phyloP scores from a whole-genome alignment of 2,329 filamentous ascomycete genomes.

The Colletotrichum tropicicola region DNA sequence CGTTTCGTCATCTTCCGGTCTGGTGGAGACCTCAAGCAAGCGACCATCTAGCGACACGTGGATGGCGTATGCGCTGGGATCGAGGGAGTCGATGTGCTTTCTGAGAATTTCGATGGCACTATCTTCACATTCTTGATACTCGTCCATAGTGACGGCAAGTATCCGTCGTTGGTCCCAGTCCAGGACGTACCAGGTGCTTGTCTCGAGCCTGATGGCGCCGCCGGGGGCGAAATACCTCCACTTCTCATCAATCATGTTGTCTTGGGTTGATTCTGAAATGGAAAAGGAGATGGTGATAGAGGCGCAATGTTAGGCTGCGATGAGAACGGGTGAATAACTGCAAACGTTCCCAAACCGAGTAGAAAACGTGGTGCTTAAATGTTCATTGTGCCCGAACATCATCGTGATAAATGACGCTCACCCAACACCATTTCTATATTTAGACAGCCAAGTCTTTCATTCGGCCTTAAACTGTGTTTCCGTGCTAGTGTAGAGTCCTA shows the following conservation, averaged over 20 bases:
- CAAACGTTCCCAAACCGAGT: too few relatives aligned
- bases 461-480: too few relatives aligned
- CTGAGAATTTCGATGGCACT: slow-evolving; percentile 35
- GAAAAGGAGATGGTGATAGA: too few relatives aligned
- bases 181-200: slow-evolving; percentile 39
- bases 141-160: slow-evolving; percentile 40
- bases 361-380: too few relatives aligned
- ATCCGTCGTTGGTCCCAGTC: slow-evolving; percentile 40
- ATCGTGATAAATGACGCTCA: too few relatives aligned
- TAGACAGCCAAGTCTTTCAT: too few relatives aligned
- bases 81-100: slow-evolving; percentile 33
- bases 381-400: too few relatives aligned
- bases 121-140: slow-evolving; percentile 35
- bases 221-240: background rate
- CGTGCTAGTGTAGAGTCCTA: too few relatives aligned
- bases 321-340: too few relatives aligned
- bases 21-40: slow-evolving; percentile 34
- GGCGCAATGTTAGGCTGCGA: too few relatives aligned
- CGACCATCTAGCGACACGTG: slow-evolving; percentile 35
- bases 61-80: slow-evolving; percentile 33
- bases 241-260: background rate
- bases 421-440: too few relatives aligned
- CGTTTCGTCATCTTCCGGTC: slow-evolving; percentile 39
- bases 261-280: too few relatives aligned
- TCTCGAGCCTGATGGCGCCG: slow-evolving; percentile 6